Percentiles rank a stretch among this genome's conserved stretches.
Evolutionary conservation across 2,329 filamentous ascomycete species (phyloP).

Genomic region (Teratosphaeria pseudoeucalypti): DNA sequence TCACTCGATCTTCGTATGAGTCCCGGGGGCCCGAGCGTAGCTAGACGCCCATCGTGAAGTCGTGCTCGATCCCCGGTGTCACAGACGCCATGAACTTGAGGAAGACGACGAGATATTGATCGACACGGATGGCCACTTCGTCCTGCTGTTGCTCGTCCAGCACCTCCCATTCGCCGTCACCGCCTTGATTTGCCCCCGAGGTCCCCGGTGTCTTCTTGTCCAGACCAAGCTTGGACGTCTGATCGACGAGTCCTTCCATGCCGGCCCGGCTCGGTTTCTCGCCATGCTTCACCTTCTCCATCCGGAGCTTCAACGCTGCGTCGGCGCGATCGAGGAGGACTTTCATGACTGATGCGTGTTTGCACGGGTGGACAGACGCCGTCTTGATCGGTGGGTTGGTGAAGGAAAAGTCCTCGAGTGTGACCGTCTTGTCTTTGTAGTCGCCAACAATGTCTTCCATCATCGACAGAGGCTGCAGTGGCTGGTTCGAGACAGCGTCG

Average conservation of each 20-base stretch:
- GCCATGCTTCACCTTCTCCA: slow-evolving; percentile 62
- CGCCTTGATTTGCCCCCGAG: slow-evolving; percentile 29
- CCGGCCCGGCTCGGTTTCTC: slow-evolving; percentile 44
- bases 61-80: slow-evolving; percentile 92
- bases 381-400: slow-evolving; percentile 88
- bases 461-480: slow-evolving; percentile 74
- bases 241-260: slow-evolving; percentile 78
- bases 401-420: slow-evolving; percentile 93
- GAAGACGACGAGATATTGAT: slow-evolving; percentile 81
- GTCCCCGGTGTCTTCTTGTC: slow-evolving; percentile 45
- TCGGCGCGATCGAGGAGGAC: slow-evolving; percentile 90
- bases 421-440: slow-evolving; percentile 98
- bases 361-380: slow-evolving; percentile 93
- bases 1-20: background rate
- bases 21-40: slow-evolving; percentile 11
- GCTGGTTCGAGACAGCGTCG: slow-evolving; percentile 49
- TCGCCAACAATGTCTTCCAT: slow-evolving; percentile 95
- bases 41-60: slow-evolving; percentile 92
- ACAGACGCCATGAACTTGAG: slow-evolving; percentile 67
- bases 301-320: slow-evolving; percentile 76
- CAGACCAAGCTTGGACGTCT: slow-evolving; percentile 50
- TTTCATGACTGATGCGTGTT: slow-evolving; percentile 97
- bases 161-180: slow-evolving; percentile 54
- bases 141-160: slow-evolving; percentile 48
- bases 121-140: slow-evolving; percentile 74